Conservation (phyloP, 1,284 basidiomycete genomes). For the Ceratobasidium theobromae region DNA sequence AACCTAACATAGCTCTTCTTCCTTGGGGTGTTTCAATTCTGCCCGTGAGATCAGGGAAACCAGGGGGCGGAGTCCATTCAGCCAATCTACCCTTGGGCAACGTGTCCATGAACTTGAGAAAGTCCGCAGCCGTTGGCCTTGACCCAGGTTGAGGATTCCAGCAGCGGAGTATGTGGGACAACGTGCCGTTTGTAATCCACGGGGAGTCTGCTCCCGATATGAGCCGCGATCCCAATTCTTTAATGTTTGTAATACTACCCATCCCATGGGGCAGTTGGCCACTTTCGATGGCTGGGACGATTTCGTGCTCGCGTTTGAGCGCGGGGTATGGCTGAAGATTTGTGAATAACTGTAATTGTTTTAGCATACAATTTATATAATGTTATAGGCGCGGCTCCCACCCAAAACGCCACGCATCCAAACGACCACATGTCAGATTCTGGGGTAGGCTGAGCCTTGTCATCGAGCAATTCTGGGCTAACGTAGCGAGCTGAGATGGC, state of each 20-base stretch:
- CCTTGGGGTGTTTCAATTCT: slow-evolving; percentile 1
- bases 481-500: background rate
- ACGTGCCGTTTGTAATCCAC: slow-evolving; percentile 12
- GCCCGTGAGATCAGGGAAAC: slow-evolving; percentile 7
- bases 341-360: slow-evolving; percentile 6
- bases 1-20: slow-evolving; percentile 1
- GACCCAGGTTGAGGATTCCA: background rate
- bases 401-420: slow-evolving; percentile 28
- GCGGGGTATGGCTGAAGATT: slow-evolving; percentile 2
- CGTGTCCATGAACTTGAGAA: background rate
- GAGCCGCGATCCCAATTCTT: background rate
- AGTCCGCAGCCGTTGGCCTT: background rate
- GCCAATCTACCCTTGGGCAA: background rate
- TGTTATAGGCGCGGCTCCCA: background rate
- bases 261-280: background rate
- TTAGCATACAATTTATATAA: background rate
- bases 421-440: slow-evolving; percentile 30
- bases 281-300: background rate
- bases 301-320: background rate
- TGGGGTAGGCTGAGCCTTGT: background rate
- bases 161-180: slow-evolving; percentile 4
- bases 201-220: background rate
- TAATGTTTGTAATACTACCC: background rate
- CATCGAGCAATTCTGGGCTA: slow-evolving; percentile 14
- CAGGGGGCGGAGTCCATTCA: background rate